Conservation (phyloP, 331 rosid genomes). For the Spiraea crenata region DNA sequence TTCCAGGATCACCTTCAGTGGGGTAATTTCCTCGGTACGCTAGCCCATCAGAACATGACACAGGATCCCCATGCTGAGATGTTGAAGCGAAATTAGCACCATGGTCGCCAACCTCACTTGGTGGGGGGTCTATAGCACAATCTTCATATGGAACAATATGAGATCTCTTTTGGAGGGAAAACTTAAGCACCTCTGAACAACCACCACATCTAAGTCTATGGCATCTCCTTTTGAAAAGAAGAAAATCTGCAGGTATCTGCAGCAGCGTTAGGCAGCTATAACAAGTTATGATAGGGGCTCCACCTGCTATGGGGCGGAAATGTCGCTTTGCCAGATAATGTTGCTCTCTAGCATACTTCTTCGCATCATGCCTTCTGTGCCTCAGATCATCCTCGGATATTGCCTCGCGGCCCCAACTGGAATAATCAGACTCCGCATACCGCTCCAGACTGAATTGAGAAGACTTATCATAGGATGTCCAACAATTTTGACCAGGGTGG, state of each 20-base stretch:
- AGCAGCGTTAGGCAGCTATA: conserved; percentile 56
- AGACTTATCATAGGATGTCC: conserved; percentile 34
- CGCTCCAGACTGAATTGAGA: conserved; percentile 50
- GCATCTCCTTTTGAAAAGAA: conserved; percentile 51
- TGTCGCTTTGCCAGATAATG: conserved; percentile 47
- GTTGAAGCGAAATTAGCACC: conserved; percentile 30
- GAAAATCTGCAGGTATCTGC: conserved; percentile 81
- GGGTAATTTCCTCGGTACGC: conserved; percentile 53
- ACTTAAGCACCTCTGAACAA: conserved; percentile 75
- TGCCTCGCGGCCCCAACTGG: conserved; percentile 37
- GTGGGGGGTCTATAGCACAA: conserved; percentile 39
- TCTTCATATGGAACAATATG: conserved; percentile 48
- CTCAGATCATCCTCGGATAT: conserved; percentile 40
- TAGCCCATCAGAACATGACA: conserved; percentile 54
- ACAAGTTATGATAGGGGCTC: conserved; percentile 82
- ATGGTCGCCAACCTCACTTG: conserved; percentile 37
- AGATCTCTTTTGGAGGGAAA: conserved; percentile 54
- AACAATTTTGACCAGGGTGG: conserved; percentile 38
- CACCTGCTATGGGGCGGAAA: conserved; percentile 79
- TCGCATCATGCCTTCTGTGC: conserved; percentile 35
- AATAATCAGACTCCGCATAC: conserved; percentile 34
- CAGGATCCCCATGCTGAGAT: conserved; percentile 43
- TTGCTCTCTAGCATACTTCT: conserved; percentile 47
- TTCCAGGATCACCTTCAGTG: conserved; percentile 48
- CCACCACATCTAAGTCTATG: conserved; percentile 75